phyloP scores from a whole-genome alignment of 306 rosid species.

The Carpinus fangiana region DNA sequence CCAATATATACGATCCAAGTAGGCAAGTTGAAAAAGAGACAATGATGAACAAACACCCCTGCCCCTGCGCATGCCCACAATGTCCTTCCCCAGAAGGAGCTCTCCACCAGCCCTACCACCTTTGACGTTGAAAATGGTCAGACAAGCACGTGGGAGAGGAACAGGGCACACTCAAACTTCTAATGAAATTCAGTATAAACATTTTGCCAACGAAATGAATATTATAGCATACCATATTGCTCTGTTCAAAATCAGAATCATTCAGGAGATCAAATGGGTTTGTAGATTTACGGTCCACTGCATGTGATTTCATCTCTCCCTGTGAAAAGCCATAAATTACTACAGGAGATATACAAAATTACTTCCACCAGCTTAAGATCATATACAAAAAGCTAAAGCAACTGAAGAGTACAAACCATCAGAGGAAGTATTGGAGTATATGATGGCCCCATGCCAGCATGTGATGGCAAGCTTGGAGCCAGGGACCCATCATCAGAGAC shows the following conservation, averaged over 20 bases:
- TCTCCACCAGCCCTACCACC: too few species aligned
- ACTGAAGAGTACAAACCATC: constrained; percentile 44
- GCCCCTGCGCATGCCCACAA: neutral
- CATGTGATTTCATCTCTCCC: constrained; percentile 47
- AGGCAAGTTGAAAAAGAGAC: neutral
- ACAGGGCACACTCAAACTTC: neutral
- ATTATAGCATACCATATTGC: constrained; percentile 46
- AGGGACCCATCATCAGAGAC: constrained; percentile 28
- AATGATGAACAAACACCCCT: neutral
- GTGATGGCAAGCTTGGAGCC: constrained; percentile 27
- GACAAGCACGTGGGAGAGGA: too few species aligned
- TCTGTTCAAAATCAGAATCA: constrained; percentile 55
- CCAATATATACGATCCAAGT: neutral
- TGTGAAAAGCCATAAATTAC: constrained; percentile 33
- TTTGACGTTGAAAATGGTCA: too few species aligned
- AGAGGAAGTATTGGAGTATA: constrained; percentile 34
- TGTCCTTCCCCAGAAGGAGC: too few species aligned
- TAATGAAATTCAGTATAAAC: neutral
- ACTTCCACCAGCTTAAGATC: constrained; percentile 11
- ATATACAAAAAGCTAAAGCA: constrained; percentile 29
- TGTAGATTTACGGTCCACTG: constrained; percentile 42
- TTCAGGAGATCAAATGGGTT: constrained; percentile 70
- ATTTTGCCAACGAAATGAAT: neutral
- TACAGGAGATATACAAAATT: neutral
- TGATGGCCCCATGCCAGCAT: constrained; percentile 31